Evolutionary conservation across 2,329 filamentous ascomycete species (phyloP).

Genomic region (Ceratocystiopsis sp.): DNA sequence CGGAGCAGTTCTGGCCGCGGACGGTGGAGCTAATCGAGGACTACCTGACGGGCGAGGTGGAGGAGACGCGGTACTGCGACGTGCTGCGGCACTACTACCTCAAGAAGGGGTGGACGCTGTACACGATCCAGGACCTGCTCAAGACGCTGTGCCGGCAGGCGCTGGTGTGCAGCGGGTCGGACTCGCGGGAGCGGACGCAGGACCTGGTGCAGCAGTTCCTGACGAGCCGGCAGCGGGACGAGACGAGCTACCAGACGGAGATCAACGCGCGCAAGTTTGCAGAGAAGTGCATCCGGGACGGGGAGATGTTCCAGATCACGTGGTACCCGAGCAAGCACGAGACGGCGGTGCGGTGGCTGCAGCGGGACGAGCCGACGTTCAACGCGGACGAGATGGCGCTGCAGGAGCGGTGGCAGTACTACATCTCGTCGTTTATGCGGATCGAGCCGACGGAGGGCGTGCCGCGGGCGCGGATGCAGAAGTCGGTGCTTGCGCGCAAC

Average conservation of each 20-base stretch:
- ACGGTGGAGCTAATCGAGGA: constrained; percentile 76
- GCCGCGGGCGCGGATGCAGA: constrained; percentile 44
- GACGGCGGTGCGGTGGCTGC: constrained; percentile 54
- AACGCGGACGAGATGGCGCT: constrained; percentile 78
- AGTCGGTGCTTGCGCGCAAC: constrained; percentile 55
- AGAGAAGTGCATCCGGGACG: constrained; percentile 83
- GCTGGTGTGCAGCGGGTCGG: constrained; percentile 65
- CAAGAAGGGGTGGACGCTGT: constrained; percentile 79
- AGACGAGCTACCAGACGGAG: constrained; percentile 79
- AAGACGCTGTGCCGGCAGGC: constrained; percentile 66
- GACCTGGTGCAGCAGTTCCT: constrained; percentile 83
- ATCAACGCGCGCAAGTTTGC: constrained; percentile 82
- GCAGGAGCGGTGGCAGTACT: constrained; percentile 80
- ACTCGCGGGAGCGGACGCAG: constrained; percentile 82
- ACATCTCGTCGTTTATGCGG: constrained; percentile 81
- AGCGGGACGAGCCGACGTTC: constrained; percentile 57
- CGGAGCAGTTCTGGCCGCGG: constrained; percentile 66
- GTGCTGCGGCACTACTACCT: constrained; percentile 84
- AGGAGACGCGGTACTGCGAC: constrained; percentile 74
- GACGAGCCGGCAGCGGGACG: constrained; percentile 60
- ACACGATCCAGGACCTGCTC: constrained; percentile 81
- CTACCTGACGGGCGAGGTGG: constrained; percentile 65
- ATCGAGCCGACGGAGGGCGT: constrained; percentile 78
- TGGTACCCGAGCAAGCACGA: constrained; percentile 58
- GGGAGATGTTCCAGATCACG: constrained; percentile 75